Evolutionary conservation across 2,329 filamentous ascomycete species (phyloP), one percentile per base, ranked within the genome.

Genomic region (Aspergillus sp.): DNA sequence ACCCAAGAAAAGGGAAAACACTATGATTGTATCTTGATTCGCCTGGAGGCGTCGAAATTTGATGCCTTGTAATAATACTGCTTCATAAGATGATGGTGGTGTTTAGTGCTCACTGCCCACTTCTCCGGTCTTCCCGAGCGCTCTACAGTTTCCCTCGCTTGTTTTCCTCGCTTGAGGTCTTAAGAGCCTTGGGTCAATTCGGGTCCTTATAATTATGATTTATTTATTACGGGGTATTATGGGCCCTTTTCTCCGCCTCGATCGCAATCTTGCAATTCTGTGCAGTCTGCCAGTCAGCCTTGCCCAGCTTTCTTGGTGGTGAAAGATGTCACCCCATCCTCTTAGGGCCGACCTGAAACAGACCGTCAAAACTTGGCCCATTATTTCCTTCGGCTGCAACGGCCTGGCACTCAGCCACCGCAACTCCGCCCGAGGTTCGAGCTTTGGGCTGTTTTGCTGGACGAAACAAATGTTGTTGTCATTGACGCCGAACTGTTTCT

Each of bases 401-500:
- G 22, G 52, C 22, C 48, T 30, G 22, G 26, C 12, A 7, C 43
- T 41, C 39, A 45, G 42, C 38, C 47, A 45, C 50, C 26, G 43
- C 26, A 30, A 9, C 48, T 34, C 48, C 34, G 49, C 48, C 47
- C 45, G 44, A 47, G 43, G 50, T 54, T 56, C 34, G 22, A 45
- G 32, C 48, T 54, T 34, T 48, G 39, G 30, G 12, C 44, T 34
- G 26, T 9, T 9, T 47, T 8, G 52, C 41, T 9, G 38, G 39
- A 53, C 58, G 60, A 60, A 62, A 62, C 58, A 34, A 30, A 11
- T 30, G 26, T 30, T 30, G 45, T 30, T 7, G 15, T 15, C 13
- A 41, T 30, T 26, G 12, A 32, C 12, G n/a, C 42, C n/a, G 15
- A 20, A 30, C 26, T 30, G 9, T 30, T 9, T 30, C 22, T 30